Conservation (phyloP, 2,329 filamentous ascomycete species). For the Pseudocercospora fuligena region DNA sequence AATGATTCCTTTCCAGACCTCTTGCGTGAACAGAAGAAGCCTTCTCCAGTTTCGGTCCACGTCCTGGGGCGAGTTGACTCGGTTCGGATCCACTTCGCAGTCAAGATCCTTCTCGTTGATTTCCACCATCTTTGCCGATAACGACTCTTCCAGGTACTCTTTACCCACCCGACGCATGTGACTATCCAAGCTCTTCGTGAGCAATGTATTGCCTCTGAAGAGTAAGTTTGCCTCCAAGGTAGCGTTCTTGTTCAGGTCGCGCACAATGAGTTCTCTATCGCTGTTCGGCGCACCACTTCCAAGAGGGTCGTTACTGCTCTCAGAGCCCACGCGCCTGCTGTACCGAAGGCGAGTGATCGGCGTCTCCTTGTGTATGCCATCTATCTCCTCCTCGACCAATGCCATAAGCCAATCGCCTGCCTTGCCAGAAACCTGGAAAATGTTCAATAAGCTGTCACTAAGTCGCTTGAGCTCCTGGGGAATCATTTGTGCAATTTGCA, state of each 20-base stretch:
- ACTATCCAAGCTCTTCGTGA: conserved; percentile 91
- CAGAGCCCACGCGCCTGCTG: conserved; percentile 68
- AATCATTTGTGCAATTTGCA: conserved; percentile 80
- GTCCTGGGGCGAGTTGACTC: conserved; percentile 69
- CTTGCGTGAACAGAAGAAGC: conserved; percentile 75
- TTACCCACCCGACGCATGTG: conserved; percentile 95
- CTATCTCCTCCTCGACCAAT: conserved; percentile 94
- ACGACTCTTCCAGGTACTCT: conserved; percentile 85
- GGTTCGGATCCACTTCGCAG: conserved; percentile 93
- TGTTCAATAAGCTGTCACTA: conserved; percentile 86
- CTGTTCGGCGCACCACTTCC: conserved; percentile 43
- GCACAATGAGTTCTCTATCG: conserved; percentile 73
- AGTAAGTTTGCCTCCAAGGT: conserved; percentile 90
- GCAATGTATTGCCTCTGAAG: conserved; percentile 90
- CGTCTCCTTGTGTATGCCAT: conserved; percentile 83
- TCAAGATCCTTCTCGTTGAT: conserved; percentile 91
- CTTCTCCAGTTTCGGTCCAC: conserved; percentile 82
- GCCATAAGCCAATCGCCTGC: conserved; percentile 90
- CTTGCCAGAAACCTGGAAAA: conserved; percentile 88
- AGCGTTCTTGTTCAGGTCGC: conserved; percentile 78
- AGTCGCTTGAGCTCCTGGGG: conserved; percentile 78
- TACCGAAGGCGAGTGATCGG: conserved; percentile 70
- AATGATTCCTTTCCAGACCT: conserved; percentile 83
- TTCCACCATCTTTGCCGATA: conserved; percentile 82
- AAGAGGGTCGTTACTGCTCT: conserved; percentile 65